Percentiles rank a stretch among this genome's conserved stretches.
phyloP scores from a whole-genome alignment of 352 stramenopile genomes.

The Phytophthora litchii region DNA sequence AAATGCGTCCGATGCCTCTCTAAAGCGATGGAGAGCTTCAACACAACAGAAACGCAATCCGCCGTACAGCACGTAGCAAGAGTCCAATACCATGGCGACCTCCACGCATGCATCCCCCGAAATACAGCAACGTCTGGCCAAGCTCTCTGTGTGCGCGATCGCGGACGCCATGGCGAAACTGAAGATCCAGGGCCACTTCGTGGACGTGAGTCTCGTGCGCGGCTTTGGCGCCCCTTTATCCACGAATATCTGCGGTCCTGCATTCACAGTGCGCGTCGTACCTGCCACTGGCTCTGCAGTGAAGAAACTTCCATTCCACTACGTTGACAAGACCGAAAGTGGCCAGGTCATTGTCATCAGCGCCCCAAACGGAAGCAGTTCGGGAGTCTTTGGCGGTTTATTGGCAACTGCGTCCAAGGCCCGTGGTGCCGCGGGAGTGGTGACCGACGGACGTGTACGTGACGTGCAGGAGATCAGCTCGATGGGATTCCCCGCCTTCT shows the following conservation, averaged over 20 bases:
- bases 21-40: slow-evolving; percentile 6
- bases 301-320: slow-evolving; percentile 57
- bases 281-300: slow-evolving; percentile 52
- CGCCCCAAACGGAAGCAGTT: slow-evolving; percentile 52
- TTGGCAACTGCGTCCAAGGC: slow-evolving; percentile 75
- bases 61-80: neutral
- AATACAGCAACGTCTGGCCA: slow-evolving; percentile 70
- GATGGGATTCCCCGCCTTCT: slow-evolving; percentile 75
- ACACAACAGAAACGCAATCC: slow-evolving; percentile 9
- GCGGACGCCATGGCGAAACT: slow-evolving; percentile 78
- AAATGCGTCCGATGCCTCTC: neutral
- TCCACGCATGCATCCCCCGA: neutral
- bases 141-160: slow-evolving; percentile 82
- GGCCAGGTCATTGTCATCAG: slow-evolving; percentile 85
- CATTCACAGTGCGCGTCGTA: slow-evolving; percentile 80
- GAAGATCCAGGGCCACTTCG: slow-evolving; percentile 79
- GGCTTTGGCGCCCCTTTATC: slow-evolving; percentile 59
- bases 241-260: slow-evolving; percentile 79
- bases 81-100: neutral
- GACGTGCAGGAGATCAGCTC: slow-evolving; percentile 76
- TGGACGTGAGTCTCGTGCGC: slow-evolving; percentile 75
- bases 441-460: slow-evolving; percentile 77
- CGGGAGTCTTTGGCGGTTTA: slow-evolving; percentile 74
- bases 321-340: slow-evolving; percentile 76
- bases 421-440: slow-evolving; percentile 63